Percentiles rank a stretch among this genome's conserved stretches.
Conservation (phyloP, 106 monocot genomes). For the Dioscorea zingiberensis region DNA sequence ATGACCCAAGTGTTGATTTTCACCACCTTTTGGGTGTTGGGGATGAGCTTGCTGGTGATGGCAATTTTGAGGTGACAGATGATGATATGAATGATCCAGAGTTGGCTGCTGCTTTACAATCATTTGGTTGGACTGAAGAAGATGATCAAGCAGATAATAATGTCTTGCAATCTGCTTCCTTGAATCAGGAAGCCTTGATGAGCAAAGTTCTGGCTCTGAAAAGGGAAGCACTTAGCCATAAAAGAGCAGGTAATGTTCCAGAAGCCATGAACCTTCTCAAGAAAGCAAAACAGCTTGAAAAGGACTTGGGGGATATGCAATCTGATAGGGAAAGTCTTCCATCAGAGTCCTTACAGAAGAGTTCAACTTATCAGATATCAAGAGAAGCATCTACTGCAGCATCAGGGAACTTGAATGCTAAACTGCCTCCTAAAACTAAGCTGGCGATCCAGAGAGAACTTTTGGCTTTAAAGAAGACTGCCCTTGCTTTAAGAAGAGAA, state of each 20-base stretch:
- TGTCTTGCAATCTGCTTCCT: constrained; percentile 3
- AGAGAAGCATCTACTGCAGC: neutral
- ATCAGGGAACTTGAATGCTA: constrained; percentile 3
- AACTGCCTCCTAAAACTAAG: constrained; percentile 55
- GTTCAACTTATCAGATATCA: constrained; percentile 3
- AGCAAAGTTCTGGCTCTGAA: constrained; percentile 63
- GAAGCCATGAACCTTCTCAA: constrained; percentile 81
- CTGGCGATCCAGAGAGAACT: constrained; percentile 78
- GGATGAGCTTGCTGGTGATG: constrained; percentile 44
- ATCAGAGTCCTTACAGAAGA: constrained; percentile 10
- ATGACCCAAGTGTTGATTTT: constrained; percentile 32
- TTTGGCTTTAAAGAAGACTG: constrained; percentile 86
- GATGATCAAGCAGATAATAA: constrained; percentile 20
- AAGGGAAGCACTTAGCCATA: constrained; percentile 68
- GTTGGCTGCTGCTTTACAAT: constrained; percentile 69
- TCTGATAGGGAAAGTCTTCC: constrained; percentile 7
- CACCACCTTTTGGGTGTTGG: constrained; percentile 22
- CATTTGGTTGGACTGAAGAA: constrained; percentile 85
- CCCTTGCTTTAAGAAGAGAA: constrained; percentile 84
- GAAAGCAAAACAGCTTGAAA: constrained; percentile 84
- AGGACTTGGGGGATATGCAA: constrained; percentile 33
- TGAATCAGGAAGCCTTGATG: constrained; percentile 29
- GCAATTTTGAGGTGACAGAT: constrained; percentile 71
- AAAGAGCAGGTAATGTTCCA: constrained; percentile 53
- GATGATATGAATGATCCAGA: constrained; percentile 95